Percentiles rank a stretch among this genome's conserved stretches.
phyloP scores from a whole-genome alignment of 176 grass and related monocot genomes.

The Juncus inflexus region DNA sequence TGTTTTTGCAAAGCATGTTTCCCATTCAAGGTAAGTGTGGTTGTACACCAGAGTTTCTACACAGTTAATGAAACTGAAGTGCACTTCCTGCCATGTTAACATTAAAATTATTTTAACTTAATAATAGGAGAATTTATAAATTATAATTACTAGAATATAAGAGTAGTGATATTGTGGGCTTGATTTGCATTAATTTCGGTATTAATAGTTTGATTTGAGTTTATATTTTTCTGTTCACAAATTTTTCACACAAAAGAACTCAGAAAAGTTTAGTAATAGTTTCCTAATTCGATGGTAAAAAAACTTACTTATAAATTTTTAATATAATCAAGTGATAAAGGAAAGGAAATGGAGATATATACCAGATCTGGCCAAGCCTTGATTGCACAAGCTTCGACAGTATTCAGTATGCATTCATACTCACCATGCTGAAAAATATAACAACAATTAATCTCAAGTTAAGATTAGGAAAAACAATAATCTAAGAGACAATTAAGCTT shows the following conservation, averaged over 20 bases:
- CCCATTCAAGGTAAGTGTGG: constrained; percentile 40
- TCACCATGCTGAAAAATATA: constrained; percentile 56
- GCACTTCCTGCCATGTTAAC: constrained; percentile 39
- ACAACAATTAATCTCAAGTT: constrained; percentile 8
- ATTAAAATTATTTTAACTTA: background rate
- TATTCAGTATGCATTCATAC: constrained; percentile 87
- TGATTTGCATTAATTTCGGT: too few species aligned
- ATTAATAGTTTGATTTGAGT: too few species aligned
- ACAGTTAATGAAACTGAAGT: constrained; percentile 86
- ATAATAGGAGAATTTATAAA: background rate
- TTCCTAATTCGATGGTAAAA: background rate
- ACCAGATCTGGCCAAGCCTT: constrained; percentile 84
- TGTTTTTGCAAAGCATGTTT: constrained; percentile 61
- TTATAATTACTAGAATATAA: too few species aligned
- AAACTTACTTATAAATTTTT: constrained; percentile 5
- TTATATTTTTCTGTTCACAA: too few species aligned
- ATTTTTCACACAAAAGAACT: too few species aligned
- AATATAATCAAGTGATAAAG: background rate
- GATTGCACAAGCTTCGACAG: constrained; percentile 80
- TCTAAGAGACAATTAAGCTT: background rate
- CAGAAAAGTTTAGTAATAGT: too few species aligned
- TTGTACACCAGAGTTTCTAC: constrained; percentile 60
- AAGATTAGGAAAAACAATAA: background rate
- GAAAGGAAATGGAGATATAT: constrained; percentile 1
- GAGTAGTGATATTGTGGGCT: too few species aligned